A percentile compares a stretch with the other conserved stretches of the same genome.
These are phyloP conservation scores for Rhododendron simsii DNA, from an alignment of 148 eudicot species.

Conservation along the genomic window DNA sequence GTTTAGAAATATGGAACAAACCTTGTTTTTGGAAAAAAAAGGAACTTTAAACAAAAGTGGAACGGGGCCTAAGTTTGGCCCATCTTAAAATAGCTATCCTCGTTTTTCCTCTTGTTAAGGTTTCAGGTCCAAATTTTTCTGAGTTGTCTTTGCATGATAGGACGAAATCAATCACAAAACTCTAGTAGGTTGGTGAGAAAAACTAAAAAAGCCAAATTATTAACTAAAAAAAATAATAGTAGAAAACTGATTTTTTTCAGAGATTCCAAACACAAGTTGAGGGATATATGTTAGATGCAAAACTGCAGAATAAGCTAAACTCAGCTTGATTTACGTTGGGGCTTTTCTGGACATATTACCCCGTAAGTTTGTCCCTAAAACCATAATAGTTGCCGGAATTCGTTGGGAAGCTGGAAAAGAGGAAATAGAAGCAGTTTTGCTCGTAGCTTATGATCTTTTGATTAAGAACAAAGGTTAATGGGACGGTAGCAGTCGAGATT, in stretches of 20 bases:
- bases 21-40: too few species aligned
- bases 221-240: neutral
- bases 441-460: neutral
- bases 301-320: neutral
- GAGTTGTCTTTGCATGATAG: neutral
- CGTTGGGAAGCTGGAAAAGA: neutral
- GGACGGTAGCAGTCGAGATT: slow-evolving; percentile 13
- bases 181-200: neutral
- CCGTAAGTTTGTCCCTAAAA: neutral
- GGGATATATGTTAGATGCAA: neutral
- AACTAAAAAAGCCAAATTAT: neutral
- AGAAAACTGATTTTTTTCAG: neutral
- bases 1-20: too few species aligned
- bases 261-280: neutral
- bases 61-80: too few species aligned
- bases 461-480: neutral
- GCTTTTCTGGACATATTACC: neutral
- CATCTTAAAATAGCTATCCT: neutral
- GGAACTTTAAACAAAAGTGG: too few species aligned
- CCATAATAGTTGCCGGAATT: neutral
- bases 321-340: neutral
- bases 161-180: too few species aligned
- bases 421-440: neutral
- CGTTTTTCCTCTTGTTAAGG: neutral
- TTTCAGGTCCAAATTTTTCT: neutral